phyloP scores from a whole-genome alignment of 495 filamentous ascomycete species.

The Thozetella sp. region DNA sequence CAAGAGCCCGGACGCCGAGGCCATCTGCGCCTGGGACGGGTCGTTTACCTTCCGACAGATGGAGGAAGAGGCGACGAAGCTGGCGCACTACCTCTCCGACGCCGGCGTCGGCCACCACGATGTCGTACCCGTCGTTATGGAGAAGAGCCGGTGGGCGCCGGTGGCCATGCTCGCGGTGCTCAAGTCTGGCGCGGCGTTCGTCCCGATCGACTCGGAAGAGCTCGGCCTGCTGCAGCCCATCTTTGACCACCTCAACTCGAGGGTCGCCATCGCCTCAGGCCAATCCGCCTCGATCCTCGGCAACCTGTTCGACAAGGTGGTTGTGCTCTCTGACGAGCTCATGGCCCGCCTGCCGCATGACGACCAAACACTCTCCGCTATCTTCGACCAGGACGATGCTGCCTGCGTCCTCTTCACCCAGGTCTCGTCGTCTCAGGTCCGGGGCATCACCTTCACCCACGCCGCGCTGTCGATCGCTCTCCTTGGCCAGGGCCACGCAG shows the following conservation, averaged over 20 bases:
- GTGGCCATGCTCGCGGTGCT: conserved; percentile 49
- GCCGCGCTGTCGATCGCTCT: conserved; percentile 41
- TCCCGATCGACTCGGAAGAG: conserved; percentile 41
- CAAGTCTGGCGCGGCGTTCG: conserved; percentile 44
- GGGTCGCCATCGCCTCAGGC: conserved; percentile 39
- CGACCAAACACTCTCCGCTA: conserved; percentile 32
- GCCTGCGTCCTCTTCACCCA: conserved; percentile 44
- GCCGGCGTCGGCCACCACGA: conserved; percentile 39
- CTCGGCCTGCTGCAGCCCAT: conserved; percentile 39
- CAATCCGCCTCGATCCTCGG: conserved; percentile 28
- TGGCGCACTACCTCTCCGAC: conserved; percentile 41
- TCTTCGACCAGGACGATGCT: conserved; percentile 34
- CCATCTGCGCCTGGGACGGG: conserved; percentile 47
- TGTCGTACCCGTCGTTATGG: conserved; percentile 45
- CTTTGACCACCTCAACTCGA: conserved; percentile 37
- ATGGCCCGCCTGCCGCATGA: conserved; percentile 21
- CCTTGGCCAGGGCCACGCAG: conserved; percentile 46
- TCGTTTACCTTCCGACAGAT: conserved; percentile 39
- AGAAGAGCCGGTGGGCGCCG: conserved; percentile 43
- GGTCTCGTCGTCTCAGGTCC: conserved; percentile 27
- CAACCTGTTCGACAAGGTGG: conserved; percentile 36
- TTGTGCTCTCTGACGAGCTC: conserved; percentile 30
- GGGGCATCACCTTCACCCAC: conserved; percentile 45
- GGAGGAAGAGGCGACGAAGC: conserved; percentile 32
- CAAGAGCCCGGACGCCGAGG: conserved; percentile 35